Evolutionary conservation across 2,329 filamentous ascomycete species (phyloP).

Genomic region (Sporothrix inflata): DNA sequence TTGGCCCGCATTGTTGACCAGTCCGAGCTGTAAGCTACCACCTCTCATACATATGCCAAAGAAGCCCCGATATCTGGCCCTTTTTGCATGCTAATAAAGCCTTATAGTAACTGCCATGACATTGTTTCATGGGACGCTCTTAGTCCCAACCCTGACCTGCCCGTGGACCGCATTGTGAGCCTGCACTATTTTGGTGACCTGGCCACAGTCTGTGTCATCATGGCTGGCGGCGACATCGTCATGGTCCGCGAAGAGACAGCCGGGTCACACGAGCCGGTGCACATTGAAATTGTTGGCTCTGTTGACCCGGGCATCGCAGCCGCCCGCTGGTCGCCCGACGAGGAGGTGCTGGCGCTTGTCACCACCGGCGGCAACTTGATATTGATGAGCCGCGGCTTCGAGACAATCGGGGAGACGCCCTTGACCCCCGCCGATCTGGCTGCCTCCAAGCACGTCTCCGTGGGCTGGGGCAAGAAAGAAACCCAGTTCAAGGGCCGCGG

Average conservation of each 20-base stretch:
- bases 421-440: conserved; percentile 78
- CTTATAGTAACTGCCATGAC: conserved; percentile 38
- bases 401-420: conserved; percentile 74
- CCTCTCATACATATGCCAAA: not conserved
- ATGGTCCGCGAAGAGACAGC: conserved; percentile 72
- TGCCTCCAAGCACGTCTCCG: conserved; percentile 90
- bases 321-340: conserved; percentile 92
- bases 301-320: conserved; percentile 90
- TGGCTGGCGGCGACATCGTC: conserved; percentile 90
- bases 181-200: conserved; percentile 86
- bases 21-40: conserved; percentile 13
- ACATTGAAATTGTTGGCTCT: conserved; percentile 93
- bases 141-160: conserved; percentile 74
- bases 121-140: conserved; percentile 90
- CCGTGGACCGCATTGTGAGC: conserved; percentile 73
- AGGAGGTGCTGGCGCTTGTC: conserved; percentile 82
- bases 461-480: conserved; percentile 98
- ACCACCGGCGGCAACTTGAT: conserved; percentile 75
- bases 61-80: no score
- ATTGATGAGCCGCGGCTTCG: conserved; percentile 92
- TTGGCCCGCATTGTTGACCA: conserved; percentile 58
- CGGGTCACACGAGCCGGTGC: conserved; percentile 62
- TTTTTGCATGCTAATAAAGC: not conserved
- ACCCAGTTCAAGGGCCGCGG: conserved; percentile 96
- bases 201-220: conserved; percentile 75